Evolutionary conservation across 78 protist genomes (phyloP).

Genomic region (Speleostelium caveatum): DNA sequence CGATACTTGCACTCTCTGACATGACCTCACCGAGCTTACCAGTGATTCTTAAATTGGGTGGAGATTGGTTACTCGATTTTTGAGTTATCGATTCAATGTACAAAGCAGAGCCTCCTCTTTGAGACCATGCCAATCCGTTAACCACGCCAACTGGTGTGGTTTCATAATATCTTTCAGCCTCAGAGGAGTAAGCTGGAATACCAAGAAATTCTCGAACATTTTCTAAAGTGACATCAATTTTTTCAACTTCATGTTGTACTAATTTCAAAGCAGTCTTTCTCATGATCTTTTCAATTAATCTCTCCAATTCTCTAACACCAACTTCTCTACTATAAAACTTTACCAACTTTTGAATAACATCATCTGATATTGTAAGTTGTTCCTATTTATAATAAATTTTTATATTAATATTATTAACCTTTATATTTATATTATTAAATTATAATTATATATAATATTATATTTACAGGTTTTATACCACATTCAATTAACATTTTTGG

Average conservation of each 20-base stretch:
- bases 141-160: conserved; percentile 71
- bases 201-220: conserved; percentile 57
- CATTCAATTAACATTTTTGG: conserved; percentile 71
- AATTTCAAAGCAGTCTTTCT: conserved; percentile 92
- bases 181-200: conserved; percentile 48
- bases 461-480: conserved; percentile 36
- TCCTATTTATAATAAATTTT: too few species aligned
- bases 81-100: conserved; percentile 76
- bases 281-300: conserved; percentile 89
- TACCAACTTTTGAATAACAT: conserved; percentile 78
- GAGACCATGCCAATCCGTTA: conserved; percentile 67
- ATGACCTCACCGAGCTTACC: conserved; percentile 92
- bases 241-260: conserved; percentile 6
- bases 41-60: conserved; percentile 40
- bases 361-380: conserved; percentile 68
- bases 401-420: too few species aligned
- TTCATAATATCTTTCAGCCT: conserved; percentile 72
- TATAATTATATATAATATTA: background rate
- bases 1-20: conserved; percentile 90
- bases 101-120: conserved; percentile 66
- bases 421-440: background rate
- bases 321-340: conserved; percentile 93
- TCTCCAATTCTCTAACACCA: conserved; percentile 94
- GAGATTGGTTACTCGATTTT: background rate
- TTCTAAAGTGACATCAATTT: background rate